These are phyloP conservation scores for Zymoseptoria pseudotritici DNA, from an alignment of 2,329 filamentous ascomycete species.

Conservation along the genomic window DNA sequence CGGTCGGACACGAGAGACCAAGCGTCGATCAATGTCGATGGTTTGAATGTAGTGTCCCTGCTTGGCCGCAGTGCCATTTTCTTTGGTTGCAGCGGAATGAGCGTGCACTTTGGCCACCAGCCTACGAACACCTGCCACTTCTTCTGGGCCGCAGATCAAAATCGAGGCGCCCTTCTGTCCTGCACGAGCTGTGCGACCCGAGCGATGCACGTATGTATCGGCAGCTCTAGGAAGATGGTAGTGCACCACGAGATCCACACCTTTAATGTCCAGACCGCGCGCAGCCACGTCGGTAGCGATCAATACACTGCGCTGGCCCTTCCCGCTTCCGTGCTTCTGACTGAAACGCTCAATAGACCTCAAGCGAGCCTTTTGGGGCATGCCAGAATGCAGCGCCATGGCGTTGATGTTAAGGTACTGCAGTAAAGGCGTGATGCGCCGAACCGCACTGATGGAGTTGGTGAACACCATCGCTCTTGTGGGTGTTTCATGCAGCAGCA, in stretches of 20 bases:
- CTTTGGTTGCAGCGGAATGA: slow-evolving; percentile 34
- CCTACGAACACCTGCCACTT: slow-evolving; percentile 75
- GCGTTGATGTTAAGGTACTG: slow-evolving; percentile 72
- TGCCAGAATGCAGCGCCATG: slow-evolving; percentile 78
- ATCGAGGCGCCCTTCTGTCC: slow-evolving; percentile 71
- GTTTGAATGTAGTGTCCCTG: slow-evolving; percentile 64
- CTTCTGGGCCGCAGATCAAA: slow-evolving; percentile 82
- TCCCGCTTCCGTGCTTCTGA: slow-evolving; percentile 45
- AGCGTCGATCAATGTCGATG: slow-evolving; percentile 72
- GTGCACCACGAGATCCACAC: slow-evolving; percentile 83
- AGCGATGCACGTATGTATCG: slow-evolving; percentile 91
- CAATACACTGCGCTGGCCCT: slow-evolving; percentile 51
- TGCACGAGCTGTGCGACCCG: slow-evolving; percentile 85
- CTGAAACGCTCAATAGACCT: slow-evolving; percentile 81
- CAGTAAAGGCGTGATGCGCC: slow-evolving; percentile 75
- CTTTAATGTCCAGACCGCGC: slow-evolving; percentile 84
- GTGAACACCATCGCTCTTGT: slow-evolving; percentile 84
- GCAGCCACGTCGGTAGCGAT: slow-evolving; percentile 92
- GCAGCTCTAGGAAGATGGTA: slow-evolving; percentile 91
- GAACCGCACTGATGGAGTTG: slow-evolving; percentile 89
- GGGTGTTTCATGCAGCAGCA: slow-evolving; percentile 74
- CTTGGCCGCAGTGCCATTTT: slow-evolving; percentile 42
- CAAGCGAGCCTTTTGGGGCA: slow-evolving; percentile 93
- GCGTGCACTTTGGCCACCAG: slow-evolving; percentile 85
- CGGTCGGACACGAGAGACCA: slow-evolving; percentile 68